phyloP scores from a whole-genome alignment of 169 alveolate species.

The Plasmodium fragile region DNA sequence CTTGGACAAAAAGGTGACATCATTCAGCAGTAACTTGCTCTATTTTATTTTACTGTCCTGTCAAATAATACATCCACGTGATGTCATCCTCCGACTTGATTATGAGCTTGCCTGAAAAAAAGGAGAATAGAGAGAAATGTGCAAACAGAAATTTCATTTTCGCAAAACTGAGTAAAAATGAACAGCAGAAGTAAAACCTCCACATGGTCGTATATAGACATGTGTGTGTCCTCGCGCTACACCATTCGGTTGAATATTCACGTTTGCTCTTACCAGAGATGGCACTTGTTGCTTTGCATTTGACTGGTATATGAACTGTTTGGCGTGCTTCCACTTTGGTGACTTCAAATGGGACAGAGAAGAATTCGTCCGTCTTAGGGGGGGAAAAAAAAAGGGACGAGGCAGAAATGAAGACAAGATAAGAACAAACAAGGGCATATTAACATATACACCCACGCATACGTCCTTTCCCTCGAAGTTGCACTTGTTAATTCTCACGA shows the following conservation, averaged over 20 bases:
- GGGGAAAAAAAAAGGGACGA: background rate
- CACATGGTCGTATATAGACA: background rate
- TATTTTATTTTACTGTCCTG: conserved; percentile 40
- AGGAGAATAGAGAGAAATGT: background rate
- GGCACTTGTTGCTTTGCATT: conserved; percentile 61
- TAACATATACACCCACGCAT: background rate
- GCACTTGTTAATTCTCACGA: background rate
- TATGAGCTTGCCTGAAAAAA: conserved; percentile 63
- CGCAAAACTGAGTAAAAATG: background rate
- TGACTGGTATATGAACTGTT: conserved; percentile 60
- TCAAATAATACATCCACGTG: conserved; percentile 69
- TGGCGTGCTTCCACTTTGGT: conserved; percentile 58
- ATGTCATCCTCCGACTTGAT: conserved; percentile 64
- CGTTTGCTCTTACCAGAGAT: conserved; percentile 32
- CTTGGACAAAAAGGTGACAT: conserved; percentile 41
- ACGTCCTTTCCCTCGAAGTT: background rate
- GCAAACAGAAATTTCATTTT: background rate
- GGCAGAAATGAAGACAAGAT: background rate
- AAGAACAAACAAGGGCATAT: background rate
- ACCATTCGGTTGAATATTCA: background rate
- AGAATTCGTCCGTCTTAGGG: conserved; percentile 42
- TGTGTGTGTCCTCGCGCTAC: background rate
- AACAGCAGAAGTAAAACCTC: background rate
- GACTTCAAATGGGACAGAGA: conserved; percentile 51
- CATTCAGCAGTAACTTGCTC: background rate